Percentiles rank a stretch among this genome's conserved stretches.
These are phyloP conservation scores for Trichocladium uniseriatum DNA, from an alignment of 495 filamentous ascomycete species.

Conservation along the genomic window DNA sequence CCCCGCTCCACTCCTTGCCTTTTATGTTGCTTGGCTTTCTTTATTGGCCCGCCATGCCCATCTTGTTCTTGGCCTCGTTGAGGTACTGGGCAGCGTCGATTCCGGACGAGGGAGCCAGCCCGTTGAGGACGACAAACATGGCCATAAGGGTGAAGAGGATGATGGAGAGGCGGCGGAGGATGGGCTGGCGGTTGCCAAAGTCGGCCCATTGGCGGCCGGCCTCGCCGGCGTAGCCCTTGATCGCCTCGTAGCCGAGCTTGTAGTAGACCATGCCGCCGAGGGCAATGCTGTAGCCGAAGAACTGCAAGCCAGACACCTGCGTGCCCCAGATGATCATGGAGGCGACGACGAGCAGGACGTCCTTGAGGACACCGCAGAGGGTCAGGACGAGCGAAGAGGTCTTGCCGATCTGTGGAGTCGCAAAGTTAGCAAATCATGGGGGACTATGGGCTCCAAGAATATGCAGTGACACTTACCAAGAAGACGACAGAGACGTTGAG, in stretches of 20 bases:
- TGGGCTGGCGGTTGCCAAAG: constrained; percentile 66
- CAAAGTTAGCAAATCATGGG: constrained; percentile 17
- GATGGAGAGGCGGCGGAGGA: constrained; percentile 64
- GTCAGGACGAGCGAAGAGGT: constrained; percentile 95
- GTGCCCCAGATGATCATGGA: constrained; percentile 88
- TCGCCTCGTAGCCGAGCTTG: constrained; percentile 81
- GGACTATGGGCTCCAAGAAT: neutral
- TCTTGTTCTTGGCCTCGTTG: constrained; percentile 38
- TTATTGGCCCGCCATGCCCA: constrained; percentile 30
- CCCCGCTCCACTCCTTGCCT: neutral
- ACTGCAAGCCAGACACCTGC: constrained; percentile 70
- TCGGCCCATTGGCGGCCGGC: constrained; percentile 72
- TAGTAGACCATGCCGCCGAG: constrained; percentile 90
- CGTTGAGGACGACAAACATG: constrained; percentile 58
- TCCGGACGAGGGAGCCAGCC: constrained; percentile 40
- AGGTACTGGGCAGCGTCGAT: constrained; percentile 40
- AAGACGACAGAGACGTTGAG: constrained; percentile 93
- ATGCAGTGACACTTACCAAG: constrained; percentile 52
- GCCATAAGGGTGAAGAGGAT: constrained; percentile 49
- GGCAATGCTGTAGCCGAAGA: constrained; percentile 91
- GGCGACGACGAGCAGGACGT: constrained; percentile 84
- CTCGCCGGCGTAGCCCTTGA: constrained; percentile 68
- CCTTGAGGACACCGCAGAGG: constrained; percentile 95
- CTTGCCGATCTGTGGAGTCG: constrained; percentile 69
- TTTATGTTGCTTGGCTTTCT: neutral